Percentiles rank a stretch among this genome's conserved stretches.
Evolutionary conservation across 1,284 basidiomycete species (phyloP).

Genomic region (Heterobasidion annosum): DNA sequence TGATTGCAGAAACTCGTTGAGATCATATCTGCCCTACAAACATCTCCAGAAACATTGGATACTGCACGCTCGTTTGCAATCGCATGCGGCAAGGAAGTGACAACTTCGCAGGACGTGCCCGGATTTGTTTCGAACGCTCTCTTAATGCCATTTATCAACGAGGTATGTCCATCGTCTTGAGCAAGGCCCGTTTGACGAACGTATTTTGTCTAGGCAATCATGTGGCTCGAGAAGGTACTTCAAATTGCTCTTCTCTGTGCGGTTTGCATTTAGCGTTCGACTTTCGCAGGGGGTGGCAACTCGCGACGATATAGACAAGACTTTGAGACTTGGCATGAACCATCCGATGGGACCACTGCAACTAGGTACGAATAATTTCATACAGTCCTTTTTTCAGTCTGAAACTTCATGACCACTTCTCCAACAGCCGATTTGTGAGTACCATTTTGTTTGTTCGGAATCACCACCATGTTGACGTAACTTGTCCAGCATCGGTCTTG

Average conservation of each 20-base stretch:
- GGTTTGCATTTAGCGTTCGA: background rate
- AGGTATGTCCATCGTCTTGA: slow-evolving; percentile 32
- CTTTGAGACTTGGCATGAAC: slow-evolving; percentile 88
- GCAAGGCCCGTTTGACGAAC: slow-evolving; percentile 21
- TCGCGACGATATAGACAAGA: slow-evolving; percentile 93
- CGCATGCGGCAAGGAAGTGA: slow-evolving; percentile 92
- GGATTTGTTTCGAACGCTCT: slow-evolving; percentile 87
- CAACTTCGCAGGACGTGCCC: slow-evolving; percentile 82
- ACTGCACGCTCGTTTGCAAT: slow-evolving; percentile 78
- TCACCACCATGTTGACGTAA: slow-evolving; percentile 5
- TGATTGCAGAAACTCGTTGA: slow-evolving; percentile 78
- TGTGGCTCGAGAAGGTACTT: slow-evolving; percentile 78
- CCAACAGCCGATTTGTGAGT: slow-evolving; percentile 70
- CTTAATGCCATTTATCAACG: slow-evolving; percentile 89
- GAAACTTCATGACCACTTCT: background rate
- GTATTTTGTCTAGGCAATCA: slow-evolving; percentile 61
- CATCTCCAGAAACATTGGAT: slow-evolving; percentile 66
- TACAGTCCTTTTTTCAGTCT: background rate
- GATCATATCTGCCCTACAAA: slow-evolving; percentile 90
- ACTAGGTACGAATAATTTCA: slow-evolving; percentile 39
- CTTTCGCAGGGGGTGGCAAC: slow-evolving; percentile 72
- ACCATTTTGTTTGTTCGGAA: slow-evolving; percentile 8
- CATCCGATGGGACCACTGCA: slow-evolving; percentile 94
- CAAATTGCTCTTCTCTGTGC: background rate
- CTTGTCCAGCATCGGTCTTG: slow-evolving; percentile 72